These are phyloP conservation scores for Annona cherimola DNA, from an alignment of 164 flowering plant species.

Conservation along the genomic window DNA sequence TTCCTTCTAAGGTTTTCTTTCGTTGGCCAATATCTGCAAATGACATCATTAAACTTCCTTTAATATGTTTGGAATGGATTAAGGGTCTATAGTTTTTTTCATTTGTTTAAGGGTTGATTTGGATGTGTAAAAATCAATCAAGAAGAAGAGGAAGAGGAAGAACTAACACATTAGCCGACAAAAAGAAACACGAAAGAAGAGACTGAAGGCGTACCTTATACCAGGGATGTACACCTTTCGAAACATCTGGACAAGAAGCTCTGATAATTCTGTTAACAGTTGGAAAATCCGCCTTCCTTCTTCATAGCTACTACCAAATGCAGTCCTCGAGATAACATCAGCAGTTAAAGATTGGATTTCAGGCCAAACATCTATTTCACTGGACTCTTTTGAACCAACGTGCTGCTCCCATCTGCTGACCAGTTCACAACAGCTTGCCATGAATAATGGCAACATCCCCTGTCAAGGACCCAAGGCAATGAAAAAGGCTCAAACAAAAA, in stretches of 20 bases:
- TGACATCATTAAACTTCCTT: background rate
- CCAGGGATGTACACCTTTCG: slow-evolving; percentile 25
- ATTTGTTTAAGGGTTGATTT: background rate
- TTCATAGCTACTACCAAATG: slow-evolving; percentile 30
- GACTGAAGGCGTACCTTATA: slow-evolving; percentile 14
- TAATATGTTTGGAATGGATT: no score
- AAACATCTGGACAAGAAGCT: background rate
- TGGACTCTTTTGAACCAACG: slow-evolving; percentile 1
- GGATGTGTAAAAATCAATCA: background rate
- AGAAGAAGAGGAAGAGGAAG: background rate
- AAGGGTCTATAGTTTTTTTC: background rate
- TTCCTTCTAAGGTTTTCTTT: slow-evolving; percentile 6
- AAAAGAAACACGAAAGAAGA: background rate
- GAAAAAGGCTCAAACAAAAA: no score
- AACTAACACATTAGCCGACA: no score
- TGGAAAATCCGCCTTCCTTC: slow-evolving; percentile 30
- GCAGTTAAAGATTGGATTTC: slow-evolving; percentile 19
- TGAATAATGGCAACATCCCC: slow-evolving; percentile 31
- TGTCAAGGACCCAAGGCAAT: background rate
- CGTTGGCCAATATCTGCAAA: slow-evolving; percentile 7
- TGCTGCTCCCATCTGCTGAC: slow-evolving; percentile 18
- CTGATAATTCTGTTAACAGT: slow-evolving; percentile 15
- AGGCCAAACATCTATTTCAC: slow-evolving; percentile 30
- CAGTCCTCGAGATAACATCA: slow-evolving; percentile 28
- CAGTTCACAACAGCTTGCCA: slow-evolving; percentile 9